These are phyloP conservation scores for Lachnellula suecica DNA, from an alignment of 2,329 filamentous ascomycete genomes.

Conservation along the genomic window DNA sequence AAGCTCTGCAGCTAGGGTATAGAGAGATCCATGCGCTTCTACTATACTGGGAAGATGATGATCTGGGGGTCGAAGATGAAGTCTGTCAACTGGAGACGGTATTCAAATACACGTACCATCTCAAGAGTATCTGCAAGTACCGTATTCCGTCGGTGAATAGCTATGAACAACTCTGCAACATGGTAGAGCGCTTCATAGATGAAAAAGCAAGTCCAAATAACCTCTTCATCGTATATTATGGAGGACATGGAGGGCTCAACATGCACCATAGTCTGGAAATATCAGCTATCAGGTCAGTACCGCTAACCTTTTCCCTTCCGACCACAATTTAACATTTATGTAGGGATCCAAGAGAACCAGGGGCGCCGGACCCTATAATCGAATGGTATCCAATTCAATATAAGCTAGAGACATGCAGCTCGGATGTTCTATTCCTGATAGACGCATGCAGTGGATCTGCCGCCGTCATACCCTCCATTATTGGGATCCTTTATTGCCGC, in stretches of 20 bases:
- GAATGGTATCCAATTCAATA: background rate
- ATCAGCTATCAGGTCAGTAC: background rate
- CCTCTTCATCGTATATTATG: constrained; percentile 6
- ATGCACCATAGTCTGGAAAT: background rate
- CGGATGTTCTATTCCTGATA: background rate
- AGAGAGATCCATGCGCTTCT: constrained; percentile 3
- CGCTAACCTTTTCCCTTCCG: background rate
- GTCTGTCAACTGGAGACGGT: background rate
- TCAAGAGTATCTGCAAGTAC: background rate
- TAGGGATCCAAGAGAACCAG: background rate
- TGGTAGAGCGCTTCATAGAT: background rate
- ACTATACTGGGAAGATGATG: constrained; percentile 3
- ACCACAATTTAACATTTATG: background rate
- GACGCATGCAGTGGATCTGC: background rate
- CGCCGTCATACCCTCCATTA: no score
- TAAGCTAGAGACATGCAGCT: background rate
- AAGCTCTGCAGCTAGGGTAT: background rate
- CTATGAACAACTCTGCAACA: background rate
- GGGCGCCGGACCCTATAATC: background rate
- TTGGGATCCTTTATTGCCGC: no score
- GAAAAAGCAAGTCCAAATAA: background rate
- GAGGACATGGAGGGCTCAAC: constrained; percentile 2
- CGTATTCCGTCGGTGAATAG: background rate
- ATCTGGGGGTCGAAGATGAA: constrained; percentile 3
- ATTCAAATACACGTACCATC: constrained; percentile 3